Evolutionary conservation across 2,329 filamentous ascomycete species (phyloP).

Genomic region (Rutstroemia sp.): DNA sequence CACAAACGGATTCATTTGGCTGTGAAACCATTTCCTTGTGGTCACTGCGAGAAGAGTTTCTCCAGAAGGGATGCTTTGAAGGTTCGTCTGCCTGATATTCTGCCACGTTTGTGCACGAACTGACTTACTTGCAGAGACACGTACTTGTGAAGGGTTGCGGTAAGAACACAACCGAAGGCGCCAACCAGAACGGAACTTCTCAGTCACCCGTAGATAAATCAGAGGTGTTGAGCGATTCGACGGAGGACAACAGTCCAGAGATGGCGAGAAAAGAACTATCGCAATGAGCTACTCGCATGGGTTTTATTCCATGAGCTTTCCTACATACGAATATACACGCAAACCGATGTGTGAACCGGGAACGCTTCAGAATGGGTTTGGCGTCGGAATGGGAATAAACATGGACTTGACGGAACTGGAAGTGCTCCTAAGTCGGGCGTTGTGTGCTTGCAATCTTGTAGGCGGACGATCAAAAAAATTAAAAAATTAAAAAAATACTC

Average conservation of each 20-base stretch:
- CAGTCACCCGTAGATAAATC: constrained; percentile 26
- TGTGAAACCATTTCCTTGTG: constrained; percentile 92
- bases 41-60: constrained; percentile 90
- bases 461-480: not conserved
- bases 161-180: constrained; percentile 31
- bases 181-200: constrained; percentile 19
- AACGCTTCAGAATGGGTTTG: not conserved
- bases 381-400: not conserved
- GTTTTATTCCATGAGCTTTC: not conserved
- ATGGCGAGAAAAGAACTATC: constrained; percentile 23
- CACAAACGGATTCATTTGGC: constrained; percentile 93
- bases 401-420: not conserved
- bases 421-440: constrained; percentile 1
- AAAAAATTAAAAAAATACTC: not conserved
- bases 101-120: constrained; percentile 14
- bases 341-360: not conserved
- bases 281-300: not conserved
- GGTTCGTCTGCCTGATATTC: constrained; percentile 47
- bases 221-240: constrained; percentile 27
- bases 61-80: constrained; percentile 94
- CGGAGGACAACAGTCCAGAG: constrained; percentile 21
- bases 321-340: not conserved
- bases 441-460: not conserved
- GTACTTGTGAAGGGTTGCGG: constrained; percentile 62
- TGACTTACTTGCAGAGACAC: constrained; percentile 45